Conservation (phyloP, 1,139 yeast species). For the Geotrichum candidum region DNA sequence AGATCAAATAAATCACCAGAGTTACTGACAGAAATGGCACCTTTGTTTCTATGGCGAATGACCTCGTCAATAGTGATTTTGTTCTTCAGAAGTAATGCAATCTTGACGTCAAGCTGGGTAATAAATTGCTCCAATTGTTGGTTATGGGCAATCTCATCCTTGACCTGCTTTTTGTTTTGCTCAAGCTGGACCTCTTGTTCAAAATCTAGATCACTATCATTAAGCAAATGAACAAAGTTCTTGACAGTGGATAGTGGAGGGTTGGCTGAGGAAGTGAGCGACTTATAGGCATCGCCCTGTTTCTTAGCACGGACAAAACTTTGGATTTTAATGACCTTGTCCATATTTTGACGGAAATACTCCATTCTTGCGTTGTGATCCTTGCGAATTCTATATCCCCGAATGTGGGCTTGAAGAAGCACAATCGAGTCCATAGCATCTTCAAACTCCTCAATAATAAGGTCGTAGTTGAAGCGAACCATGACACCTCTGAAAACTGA, state of each 20-base stretch:
- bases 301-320: slow-evolving; percentile 62
- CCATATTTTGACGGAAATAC: slow-evolving; percentile 52
- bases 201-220: slow-evolving; percentile 68
- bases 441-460: slow-evolving; percentile 49
- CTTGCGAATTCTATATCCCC: slow-evolving; percentile 44
- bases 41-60: slow-evolving; percentile 47
- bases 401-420: slow-evolving; percentile 44
- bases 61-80: slow-evolving; percentile 75
- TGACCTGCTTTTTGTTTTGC: slow-evolving; percentile 59
- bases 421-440: slow-evolving; percentile 40
- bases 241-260: slow-evolving; percentile 77
- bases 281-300: slow-evolving; percentile 67
- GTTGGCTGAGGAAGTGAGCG: slow-evolving; percentile 59
- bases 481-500: slow-evolving; percentile 41
- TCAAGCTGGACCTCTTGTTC: slow-evolving; percentile 71
- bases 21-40: slow-evolving; percentile 24
- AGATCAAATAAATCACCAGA: slow-evolving; percentile 36
- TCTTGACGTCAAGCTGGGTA: slow-evolving; percentile 75
- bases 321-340: slow-evolving; percentile 64
- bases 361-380: slow-evolving; percentile 39
- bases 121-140: slow-evolving; percentile 67
- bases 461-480: slow-evolving; percentile 46
- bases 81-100: slow-evolving; percentile 70
- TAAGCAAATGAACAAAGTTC: slow-evolving; percentile 69
- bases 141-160: slow-evolving; percentile 56